Evolutionary conservation across 441 rosid genomes (phyloP), one percentile per base, ranked within the genome.

Genomic region (Pelargonium cotyledonis): DNA sequence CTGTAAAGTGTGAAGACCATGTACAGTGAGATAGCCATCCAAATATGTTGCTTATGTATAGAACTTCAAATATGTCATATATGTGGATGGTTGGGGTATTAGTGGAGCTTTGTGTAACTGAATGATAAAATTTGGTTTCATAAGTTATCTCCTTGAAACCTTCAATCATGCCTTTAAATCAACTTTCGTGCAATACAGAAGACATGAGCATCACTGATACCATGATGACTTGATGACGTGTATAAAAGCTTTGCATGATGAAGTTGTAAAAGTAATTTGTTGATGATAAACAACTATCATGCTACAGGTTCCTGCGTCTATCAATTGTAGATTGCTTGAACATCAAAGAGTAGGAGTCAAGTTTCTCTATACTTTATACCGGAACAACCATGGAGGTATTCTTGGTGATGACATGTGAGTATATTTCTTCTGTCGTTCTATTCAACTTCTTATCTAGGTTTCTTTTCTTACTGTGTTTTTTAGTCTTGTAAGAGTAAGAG

Each of bases 371-470:
- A 83, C 78, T 77, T 78, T 94, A 29, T 88, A 88, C 74, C 82
- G 58, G 82, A 83, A 82, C 77, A 88, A 91, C 73, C 90, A 89
- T 80, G 99, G 99, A 5, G 99, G 97, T 35, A 77, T 91, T 78
- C 96, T 91, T 69, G 99, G 99, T 41, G 97, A 94, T 82, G 99
- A 94, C 81, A 94, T 94, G 99, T 94, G 81, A 81, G 92, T 81
- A 68, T 44, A 21, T 69, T 67, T 14, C 5, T 58, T 70, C 26
- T 19, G 6, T 21, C n/a, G 5, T 44, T 66, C 19, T n/a, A 53
- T 40, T 41, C 12, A 41, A 38, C 18, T 65, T 29, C 18, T 10
- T 23, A 38, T 40, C 5, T 44, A 46, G 14, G 67, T 65, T 19
- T 15, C 35, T 15, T 44, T 64, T 31, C 65, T 66, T 53, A n/a